A percentile compares a stretch with the other conserved stretches of the same genome.
Conservation (phyloP, 352 stramenopile genomes). For the Aphanomyces invadans region DNA sequence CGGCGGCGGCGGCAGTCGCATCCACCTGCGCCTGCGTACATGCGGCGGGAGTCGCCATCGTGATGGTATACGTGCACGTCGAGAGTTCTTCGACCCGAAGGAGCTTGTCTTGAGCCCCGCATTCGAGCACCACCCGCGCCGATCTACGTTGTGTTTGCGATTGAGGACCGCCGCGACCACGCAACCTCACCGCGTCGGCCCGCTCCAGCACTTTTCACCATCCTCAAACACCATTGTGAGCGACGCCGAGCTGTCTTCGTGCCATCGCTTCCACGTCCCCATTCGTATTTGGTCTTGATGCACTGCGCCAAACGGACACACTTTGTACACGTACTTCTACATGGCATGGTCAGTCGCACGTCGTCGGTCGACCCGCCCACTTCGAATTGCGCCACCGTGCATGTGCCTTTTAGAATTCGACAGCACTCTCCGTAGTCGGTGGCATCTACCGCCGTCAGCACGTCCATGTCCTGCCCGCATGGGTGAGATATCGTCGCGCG, state of each 20-base stretch:
- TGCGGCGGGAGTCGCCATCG: conserved; percentile 61
- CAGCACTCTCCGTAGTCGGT: conserved; percentile 8
- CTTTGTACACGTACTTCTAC: conserved; percentile 35
- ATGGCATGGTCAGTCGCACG: conserved; percentile 39
- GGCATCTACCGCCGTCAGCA: not conserved
- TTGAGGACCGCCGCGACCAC: too few relatives aligned
- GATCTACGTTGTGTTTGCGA: conserved; percentile 28
- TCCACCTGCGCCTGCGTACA: conserved; percentile 27
- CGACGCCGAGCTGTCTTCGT: conserved; percentile 21
- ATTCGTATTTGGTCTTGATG: conserved; percentile 68
- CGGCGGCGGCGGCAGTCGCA: not conserved
- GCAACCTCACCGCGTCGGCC: conserved; percentile 41
- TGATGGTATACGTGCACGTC: conserved; percentile 86
- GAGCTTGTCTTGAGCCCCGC: conserved; percentile 62
- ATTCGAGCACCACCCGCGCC: conserved; percentile 67
- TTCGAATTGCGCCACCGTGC: conserved; percentile 31
- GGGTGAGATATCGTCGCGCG: not conserved
- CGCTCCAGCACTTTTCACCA: conserved; percentile 82
- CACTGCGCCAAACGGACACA: conserved; percentile 67
- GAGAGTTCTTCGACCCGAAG: conserved; percentile 83
- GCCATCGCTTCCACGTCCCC: conserved; percentile 61
- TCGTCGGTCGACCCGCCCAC: conserved; percentile 33
- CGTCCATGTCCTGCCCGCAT: conserved; percentile 15
- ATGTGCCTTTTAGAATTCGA: conserved; percentile 20
- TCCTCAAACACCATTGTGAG: conserved; percentile 62